phyloP scores from a whole-genome alignment of 2,329 filamentous ascomycete species.

The Trichoderma sp. region DNA sequence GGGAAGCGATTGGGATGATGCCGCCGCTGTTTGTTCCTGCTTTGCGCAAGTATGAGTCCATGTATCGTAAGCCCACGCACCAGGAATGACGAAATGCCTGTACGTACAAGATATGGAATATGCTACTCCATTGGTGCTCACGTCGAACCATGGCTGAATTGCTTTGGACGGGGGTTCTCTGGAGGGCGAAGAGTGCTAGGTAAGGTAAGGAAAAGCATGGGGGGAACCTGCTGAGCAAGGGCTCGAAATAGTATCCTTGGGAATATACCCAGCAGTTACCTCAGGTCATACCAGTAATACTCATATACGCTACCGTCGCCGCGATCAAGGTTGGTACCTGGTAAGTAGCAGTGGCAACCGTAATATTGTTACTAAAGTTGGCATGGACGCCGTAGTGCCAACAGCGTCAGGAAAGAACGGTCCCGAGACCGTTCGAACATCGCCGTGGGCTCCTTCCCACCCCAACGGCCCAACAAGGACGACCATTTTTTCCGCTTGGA shows the following conservation, averaged over 20 bases:
- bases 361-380: conserved; percentile 12
- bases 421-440: not conserved
- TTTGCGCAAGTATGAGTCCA: not conserved
- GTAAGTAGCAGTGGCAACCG: not conserved
- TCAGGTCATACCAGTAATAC: not conserved
- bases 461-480: not conserved
- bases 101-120: not conserved
- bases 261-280: not conserved
- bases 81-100: not conserved
- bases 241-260: not conserved
- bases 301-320: not conserved
- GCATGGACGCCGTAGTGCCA: conserved; percentile 2
- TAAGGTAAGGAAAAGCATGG: not conserved
- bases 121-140: not conserved
- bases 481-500: not conserved
- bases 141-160: not conserved
- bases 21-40: not conserved
- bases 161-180: not conserved
- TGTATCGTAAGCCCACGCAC: not conserved
- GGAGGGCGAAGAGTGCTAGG: not conserved
- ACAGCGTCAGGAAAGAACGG: not conserved
- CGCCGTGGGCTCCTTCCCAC: not conserved
- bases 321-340: not conserved
- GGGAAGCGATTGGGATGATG: not conserved
- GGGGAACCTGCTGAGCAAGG: not conserved